Percentiles rank a stretch among this genome's conserved stretches.
phyloP scores from a whole-genome alignment of 2,329 filamentous ascomycete genomes.

The Lachnellula arida region DNA sequence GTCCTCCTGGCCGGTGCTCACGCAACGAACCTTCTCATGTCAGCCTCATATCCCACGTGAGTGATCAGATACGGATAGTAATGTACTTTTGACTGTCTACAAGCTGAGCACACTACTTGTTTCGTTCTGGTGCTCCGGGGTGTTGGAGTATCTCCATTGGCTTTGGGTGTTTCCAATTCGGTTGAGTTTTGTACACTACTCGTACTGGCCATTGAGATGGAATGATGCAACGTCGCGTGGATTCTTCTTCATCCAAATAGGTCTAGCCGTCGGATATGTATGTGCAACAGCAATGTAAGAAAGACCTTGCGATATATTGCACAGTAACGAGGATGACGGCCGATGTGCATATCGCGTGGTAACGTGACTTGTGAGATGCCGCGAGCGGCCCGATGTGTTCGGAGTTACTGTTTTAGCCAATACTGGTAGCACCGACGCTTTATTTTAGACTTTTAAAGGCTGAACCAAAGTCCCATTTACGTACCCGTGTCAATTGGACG shows the following conservation, averaged over 20 bases:
- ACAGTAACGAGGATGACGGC: neutral
- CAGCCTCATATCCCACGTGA: neutral
- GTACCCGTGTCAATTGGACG: no score
- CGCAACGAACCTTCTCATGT: slow-evolving; percentile 1
- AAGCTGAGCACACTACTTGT: slow-evolving; percentile 6
- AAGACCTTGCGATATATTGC: neutral
- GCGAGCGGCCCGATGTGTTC: neutral
- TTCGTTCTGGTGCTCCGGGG: neutral
- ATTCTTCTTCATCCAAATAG: neutral
- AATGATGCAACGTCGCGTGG: neutral
- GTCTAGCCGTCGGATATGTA: neutral
- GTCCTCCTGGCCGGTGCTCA: neutral
- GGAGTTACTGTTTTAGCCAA: no score
- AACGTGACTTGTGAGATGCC: neutral
- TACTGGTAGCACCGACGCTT: no score
- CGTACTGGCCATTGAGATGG: neutral
- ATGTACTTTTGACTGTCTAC: slow-evolving; percentile 7
- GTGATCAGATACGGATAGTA: neutral
- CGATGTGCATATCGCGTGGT: neutral
- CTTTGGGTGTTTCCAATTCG: neutral
- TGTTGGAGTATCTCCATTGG: neutral
- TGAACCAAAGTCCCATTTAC: no score
- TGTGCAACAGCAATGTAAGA: neutral
- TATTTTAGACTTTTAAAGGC: no score
- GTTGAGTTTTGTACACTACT: neutral